Conservation (phyloP, 1,284 basidiomycete species). For the Ustilago crameri region DNA sequence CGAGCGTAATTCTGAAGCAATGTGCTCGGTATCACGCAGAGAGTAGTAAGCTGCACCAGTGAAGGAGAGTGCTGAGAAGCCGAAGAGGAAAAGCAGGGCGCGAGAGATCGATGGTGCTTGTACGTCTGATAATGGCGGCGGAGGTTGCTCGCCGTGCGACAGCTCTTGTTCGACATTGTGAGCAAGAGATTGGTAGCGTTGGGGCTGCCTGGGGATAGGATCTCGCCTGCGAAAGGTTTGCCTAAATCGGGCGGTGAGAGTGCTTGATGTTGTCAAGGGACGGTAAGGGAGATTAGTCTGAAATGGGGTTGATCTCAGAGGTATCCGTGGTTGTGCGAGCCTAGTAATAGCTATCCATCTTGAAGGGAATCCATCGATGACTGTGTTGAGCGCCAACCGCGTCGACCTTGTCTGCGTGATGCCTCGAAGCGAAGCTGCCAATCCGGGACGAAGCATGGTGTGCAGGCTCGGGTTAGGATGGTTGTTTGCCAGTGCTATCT, state of each 20-base stretch:
- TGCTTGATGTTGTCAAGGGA: background rate
- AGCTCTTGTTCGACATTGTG: slow-evolving; percentile 5
- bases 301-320: background rate
- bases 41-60: slow-evolving; percentile 36
- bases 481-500: background rate
- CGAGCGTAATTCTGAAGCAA: slow-evolving; percentile 14
- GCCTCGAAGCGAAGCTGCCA: slow-evolving; percentile 7
- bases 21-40: slow-evolving; percentile 16
- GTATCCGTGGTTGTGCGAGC: background rate
- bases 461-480: background rate
- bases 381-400: background rate
- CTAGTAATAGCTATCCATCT: background rate
- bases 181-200: background rate
- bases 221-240: background rate
- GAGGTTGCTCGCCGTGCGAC: background rate
- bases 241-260: background rate
- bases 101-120: slow-evolving; percentile 26
- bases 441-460: slow-evolving; percentile 16
- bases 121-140: background rate
- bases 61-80: slow-evolving; percentile 30
- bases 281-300: background rate
- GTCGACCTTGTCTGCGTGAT: background rate
- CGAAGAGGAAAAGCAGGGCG: slow-evolving; percentile 27
- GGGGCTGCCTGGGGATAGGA: background rate
- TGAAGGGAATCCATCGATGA: background rate